Percentiles rank a stretch among this genome's conserved stretches.
phyloP scores from a whole-genome alignment of 2,329 filamentous ascomycete genomes.

The Amphichorda felina region DNA sequence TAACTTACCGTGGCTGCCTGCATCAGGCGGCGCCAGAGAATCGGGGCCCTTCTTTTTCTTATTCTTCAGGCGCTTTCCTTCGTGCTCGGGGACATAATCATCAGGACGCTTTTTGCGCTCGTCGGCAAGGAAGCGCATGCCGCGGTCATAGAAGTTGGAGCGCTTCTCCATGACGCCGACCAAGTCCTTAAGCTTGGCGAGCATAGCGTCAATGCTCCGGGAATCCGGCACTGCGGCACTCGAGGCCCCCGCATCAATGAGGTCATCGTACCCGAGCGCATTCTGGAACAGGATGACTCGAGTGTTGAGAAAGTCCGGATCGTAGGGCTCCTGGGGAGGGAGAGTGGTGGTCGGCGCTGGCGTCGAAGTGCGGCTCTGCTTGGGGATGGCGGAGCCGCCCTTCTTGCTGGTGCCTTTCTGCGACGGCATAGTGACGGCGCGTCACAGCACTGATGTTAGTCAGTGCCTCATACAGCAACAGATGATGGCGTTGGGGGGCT shows the following conservation, averaged over 20 bases:
- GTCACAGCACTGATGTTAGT: constrained; percentile 1
- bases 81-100: constrained; percentile 36
- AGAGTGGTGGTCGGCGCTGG: constrained; percentile 41
- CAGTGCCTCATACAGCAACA: neutral
- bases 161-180: constrained; percentile 56
- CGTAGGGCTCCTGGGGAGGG: constrained; percentile 40
- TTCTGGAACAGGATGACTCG: constrained; percentile 46
- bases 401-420: constrained; percentile 58
- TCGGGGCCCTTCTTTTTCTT: constrained; percentile 71
- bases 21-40: constrained; percentile 42
- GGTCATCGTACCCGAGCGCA: constrained; percentile 50
- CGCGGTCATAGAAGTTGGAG: constrained; percentile 56
- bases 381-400: constrained; percentile 41
- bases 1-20: constrained; percentile 15
- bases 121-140: constrained; percentile 58
- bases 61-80: constrained; percentile 50
- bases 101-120: constrained; percentile 51
- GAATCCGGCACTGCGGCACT: constrained; percentile 50
- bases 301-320: constrained; percentile 57
- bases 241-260: constrained; percentile 50
- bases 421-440: constrained; percentile 36
- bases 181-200: constrained; percentile 51
- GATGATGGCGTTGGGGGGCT: neutral
- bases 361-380: constrained; percentile 70
- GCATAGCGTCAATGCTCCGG: constrained; percentile 51